phyloP scores from a whole-genome alignment of 768 basidiomycete genomes.

The Tricholoma sp. region DNA sequence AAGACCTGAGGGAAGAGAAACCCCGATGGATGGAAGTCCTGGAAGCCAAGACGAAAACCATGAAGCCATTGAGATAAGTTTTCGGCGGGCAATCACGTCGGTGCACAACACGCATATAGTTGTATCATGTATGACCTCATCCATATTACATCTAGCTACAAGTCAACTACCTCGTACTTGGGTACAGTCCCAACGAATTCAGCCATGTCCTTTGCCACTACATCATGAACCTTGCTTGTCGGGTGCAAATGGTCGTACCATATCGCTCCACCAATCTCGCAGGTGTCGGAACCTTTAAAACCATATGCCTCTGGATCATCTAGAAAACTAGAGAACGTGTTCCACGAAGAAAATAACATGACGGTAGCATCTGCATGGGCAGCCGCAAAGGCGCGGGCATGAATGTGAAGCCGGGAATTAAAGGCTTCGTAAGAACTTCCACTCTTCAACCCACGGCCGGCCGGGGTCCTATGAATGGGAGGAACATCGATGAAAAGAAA shows the following conservation, averaged over 20 bases:
- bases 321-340: slow-evolving; percentile 41
- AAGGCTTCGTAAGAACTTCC: slow-evolving; percentile 26
- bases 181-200: slow-evolving; percentile 29
- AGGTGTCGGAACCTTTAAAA: slow-evolving; percentile 28
- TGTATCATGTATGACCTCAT: neutral
- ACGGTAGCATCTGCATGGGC: slow-evolving; percentile 41
- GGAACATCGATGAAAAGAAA: slow-evolving; percentile 61
- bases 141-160: too few relatives aligned
- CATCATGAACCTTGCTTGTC: slow-evolving; percentile 43
- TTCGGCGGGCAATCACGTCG: neutral
- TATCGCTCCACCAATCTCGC: slow-evolving; percentile 31
- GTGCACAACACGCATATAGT: neutral
- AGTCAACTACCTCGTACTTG: too few relatives aligned
- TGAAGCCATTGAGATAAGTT: slow-evolving; percentile 31
- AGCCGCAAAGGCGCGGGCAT: slow-evolving; percentile 29
- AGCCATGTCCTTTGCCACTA: slow-evolving; percentile 40
- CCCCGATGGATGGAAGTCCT: slow-evolving; percentile 60
- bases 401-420: slow-evolving; percentile 38
- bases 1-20: slow-evolving; percentile 62
- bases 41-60: slow-evolving; percentile 62
- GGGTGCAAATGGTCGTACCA: slow-evolving; percentile 55
- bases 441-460: slow-evolving; percentile 16
- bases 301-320: slow-evolving; percentile 39
- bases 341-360: slow-evolving; percentile 45
- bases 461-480: slow-evolving; percentile 47